Percentiles rank a stretch among this genome's conserved stretches.
Conservation (phyloP, 2,329 filamentous ascomycete species). For the Xylaria sp. region DNA sequence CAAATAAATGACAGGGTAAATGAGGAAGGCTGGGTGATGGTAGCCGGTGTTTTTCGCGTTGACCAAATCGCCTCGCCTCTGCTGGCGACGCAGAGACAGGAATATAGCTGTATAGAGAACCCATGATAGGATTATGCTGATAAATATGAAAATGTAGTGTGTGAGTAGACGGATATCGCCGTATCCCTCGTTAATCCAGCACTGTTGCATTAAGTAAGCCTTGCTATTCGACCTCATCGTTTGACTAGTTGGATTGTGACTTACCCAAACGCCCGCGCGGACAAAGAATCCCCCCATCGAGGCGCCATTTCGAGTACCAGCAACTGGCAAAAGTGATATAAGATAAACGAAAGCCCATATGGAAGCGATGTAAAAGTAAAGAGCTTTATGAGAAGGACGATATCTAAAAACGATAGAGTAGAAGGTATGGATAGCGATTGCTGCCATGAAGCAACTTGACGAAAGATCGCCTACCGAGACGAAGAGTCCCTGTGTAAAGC, state of each 20-base stretch:
- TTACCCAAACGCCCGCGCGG: constrained; percentile 71
- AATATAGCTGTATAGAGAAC: constrained; percentile 53
- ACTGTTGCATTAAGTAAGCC: constrained; percentile 53
- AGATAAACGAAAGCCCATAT: constrained; percentile 70
- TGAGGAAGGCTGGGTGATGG: constrained; percentile 65
- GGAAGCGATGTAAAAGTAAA: constrained; percentile 59
- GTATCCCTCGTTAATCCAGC: constrained; percentile 68
- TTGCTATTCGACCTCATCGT: neutral
- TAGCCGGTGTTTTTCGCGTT: constrained; percentile 22
- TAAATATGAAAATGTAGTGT: constrained; percentile 71
- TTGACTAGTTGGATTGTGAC: constrained; percentile 35
- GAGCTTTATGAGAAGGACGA: constrained; percentile 59
- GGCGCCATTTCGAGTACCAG: constrained; percentile 56
- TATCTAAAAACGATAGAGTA: constrained; percentile 68
- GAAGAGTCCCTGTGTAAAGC: constrained; percentile 74
- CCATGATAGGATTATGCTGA: constrained; percentile 51
- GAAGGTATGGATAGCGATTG: constrained; percentile 74
- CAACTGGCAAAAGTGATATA: constrained; percentile 63
- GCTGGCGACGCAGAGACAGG: constrained; percentile 47
- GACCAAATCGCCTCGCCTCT: constrained; percentile 30
- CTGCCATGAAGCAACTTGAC: constrained; percentile 73
- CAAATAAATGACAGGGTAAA: constrained; percentile 76
- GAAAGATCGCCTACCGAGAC: constrained; percentile 73
- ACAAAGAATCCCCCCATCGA: constrained; percentile 64
- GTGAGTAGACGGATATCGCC: constrained; percentile 64